phyloP scores from a whole-genome alignment of 345 rosid genomes.

The Raphanus raphanistrum region DNA sequence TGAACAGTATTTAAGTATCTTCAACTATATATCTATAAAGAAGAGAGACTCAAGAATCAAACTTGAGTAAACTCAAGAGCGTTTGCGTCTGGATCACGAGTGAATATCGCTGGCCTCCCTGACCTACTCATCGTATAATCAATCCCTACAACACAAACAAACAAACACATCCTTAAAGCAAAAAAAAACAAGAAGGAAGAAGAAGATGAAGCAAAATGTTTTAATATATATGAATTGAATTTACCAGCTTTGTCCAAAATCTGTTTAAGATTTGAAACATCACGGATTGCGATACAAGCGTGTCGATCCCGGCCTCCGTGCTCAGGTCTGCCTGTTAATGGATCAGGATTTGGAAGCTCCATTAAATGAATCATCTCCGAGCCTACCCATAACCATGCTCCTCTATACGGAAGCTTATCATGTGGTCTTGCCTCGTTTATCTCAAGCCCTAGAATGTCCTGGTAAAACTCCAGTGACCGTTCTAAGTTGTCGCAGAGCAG shows the following conservation, averaged over 20 bases:
- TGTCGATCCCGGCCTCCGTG: conserved; percentile 97
- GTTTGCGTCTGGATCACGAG: conserved; percentile 91
- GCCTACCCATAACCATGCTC: conserved; percentile 98
- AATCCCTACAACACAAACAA: conserved; percentile 45
- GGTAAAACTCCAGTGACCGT: conserved; percentile 82
- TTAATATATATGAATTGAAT: neutral
- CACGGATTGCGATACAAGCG: conserved; percentile 76
- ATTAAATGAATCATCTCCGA: conserved; percentile 98
- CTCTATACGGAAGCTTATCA: conserved; percentile 88
- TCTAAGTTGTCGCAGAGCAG: conserved; percentile 80
- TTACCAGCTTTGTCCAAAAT: conserved; percentile 82
- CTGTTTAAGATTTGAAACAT: conserved; percentile 69
- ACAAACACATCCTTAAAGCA: neutral
- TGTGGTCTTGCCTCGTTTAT: conserved; percentile 92
- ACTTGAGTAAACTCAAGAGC: conserved; percentile 89
- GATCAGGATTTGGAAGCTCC: conserved; percentile 98
- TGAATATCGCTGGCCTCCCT: conserved; percentile 90
- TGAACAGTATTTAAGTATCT: conserved; percentile 12
- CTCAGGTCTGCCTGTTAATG: conserved; percentile 77
- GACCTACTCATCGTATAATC: conserved; percentile 79
- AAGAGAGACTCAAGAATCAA: conserved; percentile 19
- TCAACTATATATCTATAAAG: neutral
- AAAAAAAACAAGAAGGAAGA: neutral
- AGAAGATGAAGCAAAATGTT: neutral
- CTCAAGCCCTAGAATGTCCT: conserved; percentile 80